Evolutionary conservation across 345 rosid species (phyloP).

Genomic region (Salix udensis): DNA sequence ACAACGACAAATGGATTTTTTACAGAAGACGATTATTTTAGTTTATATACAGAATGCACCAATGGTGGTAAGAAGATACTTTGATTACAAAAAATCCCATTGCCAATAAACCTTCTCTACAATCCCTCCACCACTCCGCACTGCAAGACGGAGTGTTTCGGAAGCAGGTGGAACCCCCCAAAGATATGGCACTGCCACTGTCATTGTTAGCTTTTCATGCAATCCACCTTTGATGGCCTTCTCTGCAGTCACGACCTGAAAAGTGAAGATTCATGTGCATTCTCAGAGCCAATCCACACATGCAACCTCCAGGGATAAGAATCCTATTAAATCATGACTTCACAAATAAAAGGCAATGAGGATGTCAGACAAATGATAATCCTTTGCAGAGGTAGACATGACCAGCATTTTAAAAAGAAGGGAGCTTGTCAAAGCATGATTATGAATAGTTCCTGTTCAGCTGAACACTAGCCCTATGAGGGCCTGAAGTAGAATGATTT

Average conservation of each 20-base stretch:
- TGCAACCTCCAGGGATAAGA: not conserved
- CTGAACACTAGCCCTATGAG: not conserved
- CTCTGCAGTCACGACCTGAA: slow-evolving; percentile 71
- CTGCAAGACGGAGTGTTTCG: slow-evolving; percentile 89
- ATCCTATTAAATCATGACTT: slow-evolving; percentile 1
- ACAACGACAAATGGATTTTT: slow-evolving; percentile 18
- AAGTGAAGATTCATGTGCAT: not conserved
- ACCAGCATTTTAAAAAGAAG: not conserved
- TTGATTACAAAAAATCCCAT: slow-evolving; percentile 75
- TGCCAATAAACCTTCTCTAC: slow-evolving; percentile 90
- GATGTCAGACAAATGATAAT: not conserved
- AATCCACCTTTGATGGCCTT: slow-evolving; percentile 73
- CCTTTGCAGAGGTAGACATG: not conserved
- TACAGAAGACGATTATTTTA: slow-evolving; percentile 15
- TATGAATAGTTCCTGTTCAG: not conserved
- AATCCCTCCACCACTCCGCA: slow-evolving; percentile 84
- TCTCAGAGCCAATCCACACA: not conserved
- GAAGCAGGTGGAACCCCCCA: slow-evolving; percentile 99
- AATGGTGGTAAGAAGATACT: slow-evolving; percentile 12
- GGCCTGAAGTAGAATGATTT: not conserved
- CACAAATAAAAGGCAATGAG: not conserved
- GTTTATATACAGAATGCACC: slow-evolving; percentile 33
- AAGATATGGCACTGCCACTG: slow-evolving; percentile 85
- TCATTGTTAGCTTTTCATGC: slow-evolving; percentile 87
- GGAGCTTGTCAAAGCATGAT: not conserved